phyloP scores from a whole-genome alignment of 2,329 filamentous ascomycete genomes.

The Trichophyton benhamiae region DNA sequence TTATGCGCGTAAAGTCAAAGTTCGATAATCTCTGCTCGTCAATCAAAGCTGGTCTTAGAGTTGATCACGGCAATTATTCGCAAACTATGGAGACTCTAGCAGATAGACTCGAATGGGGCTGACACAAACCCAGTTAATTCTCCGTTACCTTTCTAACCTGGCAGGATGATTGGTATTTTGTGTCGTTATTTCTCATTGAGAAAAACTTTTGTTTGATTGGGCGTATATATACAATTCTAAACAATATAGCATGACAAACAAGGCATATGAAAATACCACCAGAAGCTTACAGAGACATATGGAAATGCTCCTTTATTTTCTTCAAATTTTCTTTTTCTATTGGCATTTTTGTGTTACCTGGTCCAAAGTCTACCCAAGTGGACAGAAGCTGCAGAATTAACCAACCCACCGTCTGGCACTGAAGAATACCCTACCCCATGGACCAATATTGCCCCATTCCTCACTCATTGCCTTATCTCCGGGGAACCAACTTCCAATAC shows the following conservation, averaged over 20 bases:
- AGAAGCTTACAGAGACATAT: neutral
- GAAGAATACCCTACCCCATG: slow-evolving; percentile 77
- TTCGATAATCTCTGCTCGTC: slow-evolving; percentile 58
- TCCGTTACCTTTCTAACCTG: neutral
- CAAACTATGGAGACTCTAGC: slow-evolving; percentile 67
- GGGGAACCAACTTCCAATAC: slow-evolving; percentile 64
- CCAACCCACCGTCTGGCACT: slow-evolving; percentile 83
- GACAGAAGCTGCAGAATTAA: slow-evolving; percentile 20
- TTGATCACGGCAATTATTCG: slow-evolving; percentile 60
- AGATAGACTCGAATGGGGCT: slow-evolving; percentile 56
- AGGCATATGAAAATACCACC: neutral
- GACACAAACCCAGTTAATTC: neutral
- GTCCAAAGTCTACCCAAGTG: neutral
- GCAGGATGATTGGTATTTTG: neutral
- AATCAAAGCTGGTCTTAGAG: slow-evolving; percentile 58
- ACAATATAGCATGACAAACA: neutral
- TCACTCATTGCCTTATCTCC: slow-evolving; percentile 39
- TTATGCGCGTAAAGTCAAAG: slow-evolving; percentile 48
- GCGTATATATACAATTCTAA: neutral
- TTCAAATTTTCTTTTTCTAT: neutral
- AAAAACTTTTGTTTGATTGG: neutral
- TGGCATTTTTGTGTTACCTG: neutral
- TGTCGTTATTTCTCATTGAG: neutral
- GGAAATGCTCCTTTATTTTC: neutral
- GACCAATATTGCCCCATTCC: slow-evolving; percentile 68